These are phyloP conservation scores for Dichotomopilus funicola DNA, from an alignment of 2,329 filamentous ascomycete species.

Conservation along the genomic window DNA sequence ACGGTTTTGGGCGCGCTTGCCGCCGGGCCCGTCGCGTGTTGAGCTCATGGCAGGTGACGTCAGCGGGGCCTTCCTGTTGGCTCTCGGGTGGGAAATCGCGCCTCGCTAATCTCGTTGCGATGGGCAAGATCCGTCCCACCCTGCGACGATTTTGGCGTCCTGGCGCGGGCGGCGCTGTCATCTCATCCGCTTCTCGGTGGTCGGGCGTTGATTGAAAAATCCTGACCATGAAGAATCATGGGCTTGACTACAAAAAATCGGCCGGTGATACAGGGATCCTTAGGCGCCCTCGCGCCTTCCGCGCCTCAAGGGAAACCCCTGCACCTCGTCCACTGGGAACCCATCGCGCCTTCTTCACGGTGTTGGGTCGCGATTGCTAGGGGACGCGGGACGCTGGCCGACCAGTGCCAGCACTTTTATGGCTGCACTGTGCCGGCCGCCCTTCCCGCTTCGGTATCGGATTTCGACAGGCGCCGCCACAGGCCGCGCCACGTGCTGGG, in stretches of 20 bases:
- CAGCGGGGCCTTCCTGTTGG: constrained; percentile 1
- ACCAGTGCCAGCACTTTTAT: neutral
- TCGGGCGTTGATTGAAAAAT: too few relatives aligned
- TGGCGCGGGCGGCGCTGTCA: neutral
- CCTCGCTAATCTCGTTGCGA: constrained; percentile 10
- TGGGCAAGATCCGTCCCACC: constrained; percentile 7
- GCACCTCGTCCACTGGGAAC: too few relatives aligned
- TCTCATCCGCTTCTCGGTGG: too few relatives aligned
- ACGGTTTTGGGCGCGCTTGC: constrained; percentile 6
- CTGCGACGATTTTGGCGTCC: neutral
- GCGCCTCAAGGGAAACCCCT: too few relatives aligned
- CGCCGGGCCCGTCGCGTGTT: constrained; percentile 7
- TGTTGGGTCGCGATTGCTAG: too few relatives aligned
- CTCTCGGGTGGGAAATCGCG: constrained; percentile 3
- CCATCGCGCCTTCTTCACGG: too few relatives aligned
- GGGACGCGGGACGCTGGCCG: neutral
- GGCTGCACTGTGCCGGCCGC: neutral
- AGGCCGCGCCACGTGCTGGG: too few relatives aligned
- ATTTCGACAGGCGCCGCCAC: too few relatives aligned
- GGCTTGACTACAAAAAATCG: too few relatives aligned
- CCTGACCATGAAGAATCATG: too few relatives aligned
- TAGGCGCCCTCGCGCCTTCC: too few relatives aligned
- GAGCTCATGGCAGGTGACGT: constrained; percentile 10
- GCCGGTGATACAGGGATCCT: too few relatives aligned
- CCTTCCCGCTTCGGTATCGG: neutral